Conservation (phyloP, 345 rosid genomes). For the Rhodamnia argentea region DNA sequence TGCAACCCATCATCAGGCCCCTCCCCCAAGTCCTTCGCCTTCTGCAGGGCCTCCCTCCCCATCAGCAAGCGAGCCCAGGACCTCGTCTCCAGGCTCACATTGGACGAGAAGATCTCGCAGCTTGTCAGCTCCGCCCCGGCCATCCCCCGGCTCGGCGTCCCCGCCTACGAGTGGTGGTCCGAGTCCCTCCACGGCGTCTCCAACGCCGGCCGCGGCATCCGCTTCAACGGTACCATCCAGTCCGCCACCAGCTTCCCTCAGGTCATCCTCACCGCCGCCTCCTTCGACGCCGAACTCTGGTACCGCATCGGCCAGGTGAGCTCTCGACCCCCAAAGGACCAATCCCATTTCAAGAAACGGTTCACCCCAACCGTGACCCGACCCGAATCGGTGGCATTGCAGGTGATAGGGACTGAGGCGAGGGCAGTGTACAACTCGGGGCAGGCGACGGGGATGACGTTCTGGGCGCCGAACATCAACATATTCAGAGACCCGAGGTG, state of each 20-base stretch:
- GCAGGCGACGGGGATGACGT: slow-evolving; percentile 60
- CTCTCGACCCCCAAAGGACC: not conserved
- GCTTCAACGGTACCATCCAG: slow-evolving; percentile 37
- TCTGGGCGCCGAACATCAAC: slow-evolving; percentile 81
- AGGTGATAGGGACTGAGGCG: slow-evolving; percentile 62
- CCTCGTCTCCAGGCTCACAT: slow-evolving; percentile 55
- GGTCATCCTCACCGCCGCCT: slow-evolving; percentile 72
- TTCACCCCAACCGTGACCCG: not conserved
- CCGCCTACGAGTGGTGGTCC: slow-evolving; percentile 88
- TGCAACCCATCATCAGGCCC: slow-evolving; percentile 46
- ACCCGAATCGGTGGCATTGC: not conserved
- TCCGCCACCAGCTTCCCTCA: slow-evolving; percentile 92
- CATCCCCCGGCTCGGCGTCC: slow-evolving; percentile 70
- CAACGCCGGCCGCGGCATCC: slow-evolving; percentile 38
- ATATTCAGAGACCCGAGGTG: slow-evolving; percentile 87
- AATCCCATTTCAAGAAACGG: not conserved
- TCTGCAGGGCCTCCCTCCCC: slow-evolving; percentile 52
- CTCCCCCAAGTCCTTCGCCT: slow-evolving; percentile 29
- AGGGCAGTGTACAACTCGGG: slow-evolving; percentile 61
- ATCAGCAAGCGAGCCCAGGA: slow-evolving; percentile 46
- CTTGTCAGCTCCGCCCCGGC: slow-evolving; percentile 62
- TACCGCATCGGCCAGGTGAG: slow-evolving; percentile 76
- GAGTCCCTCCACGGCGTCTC: slow-evolving; percentile 88
- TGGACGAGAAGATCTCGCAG: slow-evolving; percentile 78
- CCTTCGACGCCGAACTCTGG: slow-evolving; percentile 66